These are phyloP conservation scores for Adiantum capillusveneris DNA, from an alignment of 75 land plant species.

Conservation along the genomic window DNA sequence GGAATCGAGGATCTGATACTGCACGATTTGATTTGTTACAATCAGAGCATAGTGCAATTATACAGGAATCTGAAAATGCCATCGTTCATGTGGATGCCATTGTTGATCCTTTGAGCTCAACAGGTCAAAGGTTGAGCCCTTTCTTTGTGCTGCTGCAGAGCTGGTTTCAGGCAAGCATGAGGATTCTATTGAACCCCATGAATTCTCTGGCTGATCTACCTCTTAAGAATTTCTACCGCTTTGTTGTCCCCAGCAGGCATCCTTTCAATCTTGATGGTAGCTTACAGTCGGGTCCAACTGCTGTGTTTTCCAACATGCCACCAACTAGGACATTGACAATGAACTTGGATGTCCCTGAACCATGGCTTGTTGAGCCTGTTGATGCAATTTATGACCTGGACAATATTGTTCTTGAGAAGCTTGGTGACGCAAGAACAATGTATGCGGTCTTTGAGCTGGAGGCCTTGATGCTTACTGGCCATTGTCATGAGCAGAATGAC, in stretches of 20 bases:
- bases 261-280: conserved; percentile 46
- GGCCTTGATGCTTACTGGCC: conserved; percentile 92
- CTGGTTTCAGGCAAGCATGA: conserved; percentile 79
- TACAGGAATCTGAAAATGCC: conserved; percentile 47
- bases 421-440: conserved; percentile 70
- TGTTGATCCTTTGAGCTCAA: conserved; percentile 85
- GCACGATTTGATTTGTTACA: conserved; percentile 80
- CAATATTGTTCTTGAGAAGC: conserved; percentile 92
- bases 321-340: conserved; percentile 90
- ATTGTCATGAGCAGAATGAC: conserved; percentile 75
- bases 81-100: conserved; percentile 91
- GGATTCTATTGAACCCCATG: conserved; percentile 85
- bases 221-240: conserved; percentile 94
- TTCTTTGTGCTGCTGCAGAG: conserved; percentile 62
- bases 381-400: conserved; percentile 93
- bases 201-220: conserved; percentile 89
- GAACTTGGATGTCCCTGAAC: conserved; percentile 99
- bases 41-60: conserved; percentile 70
- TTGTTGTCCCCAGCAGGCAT: conserved; percentile 79
- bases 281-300: conserved; percentile 63
- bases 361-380: conserved; percentile 97
- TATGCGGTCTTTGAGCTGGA: conserved; percentile 96
- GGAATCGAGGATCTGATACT: conserved; percentile 71
- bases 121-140: conserved; percentile 78
- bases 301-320: conserved; percentile 93